Evolutionary conservation across 768 basidiomycete species (phyloP).

Genomic region (Xerocomellus amylosporus): DNA sequence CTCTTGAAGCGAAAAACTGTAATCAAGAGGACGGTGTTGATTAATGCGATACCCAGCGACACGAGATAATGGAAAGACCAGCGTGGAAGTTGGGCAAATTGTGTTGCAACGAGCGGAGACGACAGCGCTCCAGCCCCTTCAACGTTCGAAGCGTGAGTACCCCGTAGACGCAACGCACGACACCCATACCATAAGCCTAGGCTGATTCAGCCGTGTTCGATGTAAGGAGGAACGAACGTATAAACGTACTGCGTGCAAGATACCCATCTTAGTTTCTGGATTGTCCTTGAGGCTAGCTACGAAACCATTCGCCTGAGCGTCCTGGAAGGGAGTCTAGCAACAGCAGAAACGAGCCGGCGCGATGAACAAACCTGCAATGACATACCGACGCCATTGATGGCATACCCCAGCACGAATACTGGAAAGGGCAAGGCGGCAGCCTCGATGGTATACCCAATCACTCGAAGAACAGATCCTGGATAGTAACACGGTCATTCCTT

Average conservation of each 20-base stretch:
- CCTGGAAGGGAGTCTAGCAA: slow-evolving; percentile 23
- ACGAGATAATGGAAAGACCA: slow-evolving; percentile 82
- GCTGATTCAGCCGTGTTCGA: background rate
- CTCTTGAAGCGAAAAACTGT: slow-evolving; percentile 64
- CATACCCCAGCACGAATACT: slow-evolving; percentile 40
- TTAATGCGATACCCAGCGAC: slow-evolving; percentile 63
- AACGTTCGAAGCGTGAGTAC: slow-evolving; percentile 4
- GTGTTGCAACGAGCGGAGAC: slow-evolving; percentile 76
- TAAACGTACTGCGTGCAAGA: slow-evolving; percentile 35
- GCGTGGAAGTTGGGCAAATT: slow-evolving; percentile 59
- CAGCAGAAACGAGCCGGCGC: background rate
- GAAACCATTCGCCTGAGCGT: slow-evolving; percentile 49
- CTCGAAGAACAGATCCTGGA: slow-evolving; percentile 30
- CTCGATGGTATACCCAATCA: slow-evolving; percentile 35
- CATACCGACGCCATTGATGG: slow-evolving; percentile 44
- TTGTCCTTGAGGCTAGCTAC: slow-evolving; percentile 40
- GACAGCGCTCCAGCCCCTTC: slow-evolving; percentile 63
- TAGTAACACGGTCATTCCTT: background rate
- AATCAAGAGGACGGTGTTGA: slow-evolving; percentile 52
- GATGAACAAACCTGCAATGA: slow-evolving; percentile 41
- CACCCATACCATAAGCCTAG: slow-evolving; percentile 34
- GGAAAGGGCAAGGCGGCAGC: slow-evolving; percentile 46
- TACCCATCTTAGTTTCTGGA: slow-evolving; percentile 39
- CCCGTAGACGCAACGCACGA: background rate
- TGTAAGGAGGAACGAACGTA: slow-evolving; percentile 11